Conservation (phyloP, 2,329 filamentous ascomycete genomes). For the Aureobasidium sp. region DNA sequence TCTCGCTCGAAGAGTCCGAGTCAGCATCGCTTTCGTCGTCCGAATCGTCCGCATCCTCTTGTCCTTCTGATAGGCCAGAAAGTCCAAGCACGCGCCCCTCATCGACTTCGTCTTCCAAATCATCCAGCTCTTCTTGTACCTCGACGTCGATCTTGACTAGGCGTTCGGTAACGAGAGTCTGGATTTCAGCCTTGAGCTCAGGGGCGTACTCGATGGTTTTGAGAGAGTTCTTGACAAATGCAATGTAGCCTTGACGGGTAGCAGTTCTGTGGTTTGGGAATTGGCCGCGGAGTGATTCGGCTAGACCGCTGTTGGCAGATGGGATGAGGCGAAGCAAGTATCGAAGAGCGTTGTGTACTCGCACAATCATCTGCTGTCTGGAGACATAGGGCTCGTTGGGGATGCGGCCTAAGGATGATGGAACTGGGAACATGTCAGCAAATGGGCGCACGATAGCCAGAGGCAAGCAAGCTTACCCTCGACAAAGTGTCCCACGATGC, state of each 20-base stretch:
- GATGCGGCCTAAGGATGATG: constrained; percentile 46
- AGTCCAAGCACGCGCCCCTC: constrained; percentile 59
- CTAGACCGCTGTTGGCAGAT: constrained; percentile 63
- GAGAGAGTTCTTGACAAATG: constrained; percentile 82
- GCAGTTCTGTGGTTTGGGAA: constrained; percentile 52
- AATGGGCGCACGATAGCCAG: not conserved
- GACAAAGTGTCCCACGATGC: constrained; percentile 73
- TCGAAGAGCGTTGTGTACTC: constrained; percentile 68
- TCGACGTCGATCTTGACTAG: constrained; percentile 93
- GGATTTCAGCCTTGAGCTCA: constrained; percentile 68
- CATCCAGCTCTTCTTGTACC: constrained; percentile 87
- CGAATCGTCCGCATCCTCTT: constrained; percentile 45
- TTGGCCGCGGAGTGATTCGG: constrained; percentile 37
- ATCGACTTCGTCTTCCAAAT: constrained; percentile 81
- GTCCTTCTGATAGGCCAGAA: constrained; percentile 18
- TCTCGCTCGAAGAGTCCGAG: constrained; percentile 59
- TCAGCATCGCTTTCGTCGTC: constrained; percentile 57
- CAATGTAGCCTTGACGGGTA: constrained; percentile 68
- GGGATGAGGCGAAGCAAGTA: constrained; percentile 77
- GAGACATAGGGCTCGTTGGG: constrained; percentile 52
- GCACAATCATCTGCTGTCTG: constrained; percentile 58
- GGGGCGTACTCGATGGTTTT: constrained; percentile 70
- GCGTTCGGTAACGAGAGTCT: constrained; percentile 75
- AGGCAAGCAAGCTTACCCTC: constrained; percentile 38
- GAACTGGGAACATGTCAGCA: constrained; percentile 41